A percentile compares a stretch with the other conserved stretches of the same genome.
These are phyloP conservation scores for Artemisia tridentata DNA, from an alignment of 129 eudicot genomes.

Conservation along the genomic window DNA sequence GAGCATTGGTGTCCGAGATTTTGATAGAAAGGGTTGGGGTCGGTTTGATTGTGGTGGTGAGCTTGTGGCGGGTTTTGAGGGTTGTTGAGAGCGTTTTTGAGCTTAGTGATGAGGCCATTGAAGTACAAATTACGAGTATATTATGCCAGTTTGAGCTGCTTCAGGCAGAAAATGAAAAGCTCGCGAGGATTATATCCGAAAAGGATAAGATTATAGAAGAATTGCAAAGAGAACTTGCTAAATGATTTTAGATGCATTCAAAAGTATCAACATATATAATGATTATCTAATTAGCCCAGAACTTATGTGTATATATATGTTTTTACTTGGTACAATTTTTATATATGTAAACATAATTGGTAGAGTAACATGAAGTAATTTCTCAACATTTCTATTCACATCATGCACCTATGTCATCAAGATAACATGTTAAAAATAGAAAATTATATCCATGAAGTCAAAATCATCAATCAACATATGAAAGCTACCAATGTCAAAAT, in stretches of 20 bases:
- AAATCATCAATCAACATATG: too few relatives aligned
- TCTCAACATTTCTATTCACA: too few relatives aligned
- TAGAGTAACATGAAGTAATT: too few relatives aligned
- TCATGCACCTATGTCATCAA: too few relatives aligned
- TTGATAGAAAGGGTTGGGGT: slow-evolving; percentile 48
- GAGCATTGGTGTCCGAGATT: slow-evolving; percentile 50
- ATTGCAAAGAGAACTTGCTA: slow-evolving; percentile 38
- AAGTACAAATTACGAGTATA: slow-evolving; percentile 46
- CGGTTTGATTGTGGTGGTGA: slow-evolving; percentile 70
- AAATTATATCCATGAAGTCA: too few relatives aligned
- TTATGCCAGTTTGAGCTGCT: slow-evolving; percentile 40
- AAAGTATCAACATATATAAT: not conserved
- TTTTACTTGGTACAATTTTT: slow-evolving; percentile 1
- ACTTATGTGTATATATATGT: not conserved
- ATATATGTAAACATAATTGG: not conserved
- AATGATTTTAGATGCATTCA: not conserved
- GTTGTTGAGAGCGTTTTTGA: slow-evolving; percentile 68
- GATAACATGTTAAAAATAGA: too few relatives aligned
- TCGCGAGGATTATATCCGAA: slow-evolving; percentile 33
- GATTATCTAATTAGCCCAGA: slow-evolving; percentile 1
- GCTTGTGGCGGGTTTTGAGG: slow-evolving; percentile 71
- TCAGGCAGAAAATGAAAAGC: slow-evolving; percentile 49
- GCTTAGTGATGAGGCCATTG: slow-evolving; percentile 61
- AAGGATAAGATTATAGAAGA: slow-evolving; percentile 38
- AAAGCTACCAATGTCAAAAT: too few relatives aligned